Evolutionary conservation across 768 basidiomycete species (phyloP), one percentile per base, ranked within the genome.

Genomic region (Boletus rex-veris): DNA sequence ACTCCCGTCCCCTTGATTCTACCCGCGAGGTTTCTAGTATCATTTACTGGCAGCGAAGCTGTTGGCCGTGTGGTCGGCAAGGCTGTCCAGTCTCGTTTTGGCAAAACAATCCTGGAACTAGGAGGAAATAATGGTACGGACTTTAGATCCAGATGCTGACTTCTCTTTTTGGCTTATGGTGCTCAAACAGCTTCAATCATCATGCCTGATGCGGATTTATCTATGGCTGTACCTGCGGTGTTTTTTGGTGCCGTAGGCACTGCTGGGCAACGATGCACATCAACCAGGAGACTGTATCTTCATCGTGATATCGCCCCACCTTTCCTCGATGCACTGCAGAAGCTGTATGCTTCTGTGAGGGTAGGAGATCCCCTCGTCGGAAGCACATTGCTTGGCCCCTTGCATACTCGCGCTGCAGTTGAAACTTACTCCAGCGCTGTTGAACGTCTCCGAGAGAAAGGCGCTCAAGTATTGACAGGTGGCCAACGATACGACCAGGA

Each of bases 201-300:
- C 59, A 89, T 97, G 83, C 82, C 90, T 46, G 96, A 97, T 73
- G 95, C 96, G 18, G 93, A 97, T 72, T 80, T 97, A 21, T 79
- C 81, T 31, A 84, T 97, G 60, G 95, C 96, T 36, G 82, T 97
- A 15, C 90, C 90, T 14, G 82, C 92, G 5, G 88, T 95, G 28
- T 91, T 93, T 70, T 98, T 98, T 73, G 91, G 95, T 36, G 92
- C 96, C 28, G 85, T 97, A 42, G 96, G 96, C 31, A 88, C 86
- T 33, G 80, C 84, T 10, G 80, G 80, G 15, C 79, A 80, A 59
- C 81, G 88, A 42, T 98, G 96, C 75, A 98, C 96, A 2, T 87
- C 93, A 33, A 98, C 95, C 2, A 83, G 96, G 54, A 80, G 96
- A 53, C 80, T 98, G 18, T 92, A 91, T 72, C 78, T 98, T 53